Percentiles rank a stretch among this genome's conserved stretches.
Evolutionary conservation across 2,329 filamentous ascomycete genomes (phyloP).

Genomic region (Neopestalotiopsis sp.): DNA sequence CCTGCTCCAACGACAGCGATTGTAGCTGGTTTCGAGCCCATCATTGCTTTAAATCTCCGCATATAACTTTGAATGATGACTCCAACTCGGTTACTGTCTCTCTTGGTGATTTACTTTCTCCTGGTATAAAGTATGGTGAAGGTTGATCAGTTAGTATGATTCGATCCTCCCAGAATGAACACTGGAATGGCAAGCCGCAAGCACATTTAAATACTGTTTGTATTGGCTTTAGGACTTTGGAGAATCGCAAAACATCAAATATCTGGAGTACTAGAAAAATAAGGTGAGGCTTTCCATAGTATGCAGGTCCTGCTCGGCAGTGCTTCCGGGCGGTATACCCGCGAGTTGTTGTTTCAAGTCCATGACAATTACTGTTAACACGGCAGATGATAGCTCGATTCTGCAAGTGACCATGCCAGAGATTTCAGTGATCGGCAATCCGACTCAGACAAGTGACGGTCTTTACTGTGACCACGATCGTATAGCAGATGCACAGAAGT

Average conservation of each 20-base stretch:
- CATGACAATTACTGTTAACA: neutral
- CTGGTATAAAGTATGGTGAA: neutral
- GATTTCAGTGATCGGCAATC: neutral
- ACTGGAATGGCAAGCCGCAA: neutral
- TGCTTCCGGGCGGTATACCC: neutral
- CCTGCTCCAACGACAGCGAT: constrained; percentile 9
- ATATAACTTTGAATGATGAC: neutral
- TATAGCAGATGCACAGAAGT: neutral
- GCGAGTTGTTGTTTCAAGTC: neutral
- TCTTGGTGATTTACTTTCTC: too few relatives aligned
- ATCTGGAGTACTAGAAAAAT: neutral
- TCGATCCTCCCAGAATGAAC: neutral
- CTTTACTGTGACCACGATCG: neutral
- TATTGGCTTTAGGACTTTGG: neutral
- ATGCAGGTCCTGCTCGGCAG: neutral
- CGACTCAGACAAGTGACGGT: neutral
- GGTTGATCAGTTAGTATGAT: neutral
- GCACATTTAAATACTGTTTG: neutral
- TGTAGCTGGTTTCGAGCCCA: constrained; percentile 1
- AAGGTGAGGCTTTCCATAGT: neutral
- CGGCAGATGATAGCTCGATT: neutral
- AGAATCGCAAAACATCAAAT: neutral
- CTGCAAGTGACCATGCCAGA: neutral
- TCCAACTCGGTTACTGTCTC: neutral
- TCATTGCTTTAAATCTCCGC: neutral